Conservation (phyloP, 2,329 filamentous ascomycete genomes). For the Magnaporthiopsis rhizophila region DNA sequence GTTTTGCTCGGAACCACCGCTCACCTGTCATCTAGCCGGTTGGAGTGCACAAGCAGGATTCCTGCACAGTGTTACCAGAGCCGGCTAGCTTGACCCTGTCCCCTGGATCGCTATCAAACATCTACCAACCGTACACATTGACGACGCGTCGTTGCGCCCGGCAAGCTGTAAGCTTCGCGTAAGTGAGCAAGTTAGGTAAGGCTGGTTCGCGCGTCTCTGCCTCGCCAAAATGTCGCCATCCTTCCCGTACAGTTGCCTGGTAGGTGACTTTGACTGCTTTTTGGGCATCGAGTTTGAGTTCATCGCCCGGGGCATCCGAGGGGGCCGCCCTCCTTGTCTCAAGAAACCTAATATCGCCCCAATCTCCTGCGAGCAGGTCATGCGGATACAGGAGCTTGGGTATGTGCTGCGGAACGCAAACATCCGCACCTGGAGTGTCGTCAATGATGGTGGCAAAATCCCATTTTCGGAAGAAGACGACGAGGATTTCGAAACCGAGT, state of each 20-base stretch:
- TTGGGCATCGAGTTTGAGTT: constrained; percentile 5
- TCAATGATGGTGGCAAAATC: too few species aligned
- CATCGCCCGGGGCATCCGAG: neutral
- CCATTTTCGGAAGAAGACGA: neutral
- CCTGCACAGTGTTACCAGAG: neutral
- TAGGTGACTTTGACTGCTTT: constrained; percentile 1
- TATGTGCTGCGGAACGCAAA: neutral
- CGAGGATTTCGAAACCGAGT: too few species aligned
- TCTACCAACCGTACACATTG: too few species aligned
- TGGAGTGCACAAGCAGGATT: neutral
- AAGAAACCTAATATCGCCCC: too few species aligned
- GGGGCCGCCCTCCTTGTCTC: neutral
- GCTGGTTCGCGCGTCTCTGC: too few species aligned
- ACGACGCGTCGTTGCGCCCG: neutral
- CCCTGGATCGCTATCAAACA: neutral
- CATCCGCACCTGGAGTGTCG: neutral
- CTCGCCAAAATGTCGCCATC: neutral
- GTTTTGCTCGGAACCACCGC: too few species aligned
- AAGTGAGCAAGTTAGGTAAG: too few species aligned
- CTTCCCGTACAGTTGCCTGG: neutral
- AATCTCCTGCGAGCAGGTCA: too few species aligned
- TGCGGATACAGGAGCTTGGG: neutral
- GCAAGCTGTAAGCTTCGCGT: too few species aligned
- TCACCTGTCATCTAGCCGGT: neutral
- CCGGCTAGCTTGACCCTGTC: neutral